Percentiles rank a stretch among this genome's conserved stretches.
These are phyloP conservation scores for Bigelowiella natans DNA, from an alignment of 78 protist species.

Conservation along the genomic window DNA sequence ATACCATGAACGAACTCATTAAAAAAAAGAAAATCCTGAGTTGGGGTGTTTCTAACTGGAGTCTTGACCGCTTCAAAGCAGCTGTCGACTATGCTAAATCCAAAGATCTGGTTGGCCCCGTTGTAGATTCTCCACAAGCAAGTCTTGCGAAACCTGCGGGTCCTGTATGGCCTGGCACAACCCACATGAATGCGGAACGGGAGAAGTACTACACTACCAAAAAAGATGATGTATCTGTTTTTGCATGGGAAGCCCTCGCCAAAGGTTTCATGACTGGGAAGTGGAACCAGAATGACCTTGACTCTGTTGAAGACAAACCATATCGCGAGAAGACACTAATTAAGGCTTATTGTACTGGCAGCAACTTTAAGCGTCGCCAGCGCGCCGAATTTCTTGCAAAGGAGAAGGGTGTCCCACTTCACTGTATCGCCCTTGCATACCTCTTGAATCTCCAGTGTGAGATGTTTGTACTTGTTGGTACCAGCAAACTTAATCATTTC, in stretches of 20 bases:
- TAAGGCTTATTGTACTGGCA: slow-evolving; percentile 1
- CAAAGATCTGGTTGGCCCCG: neutral
- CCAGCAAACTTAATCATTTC: slow-evolving; percentile 14
- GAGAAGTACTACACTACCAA: neutral
- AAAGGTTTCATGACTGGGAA: slow-evolving; percentile 8
- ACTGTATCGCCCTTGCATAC: slow-evolving; percentile 1
- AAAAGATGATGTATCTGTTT: neutral
- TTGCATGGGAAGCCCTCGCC: slow-evolving; percentile 17
- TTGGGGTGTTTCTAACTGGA: slow-evolving; percentile 28
- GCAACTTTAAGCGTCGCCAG: neutral
- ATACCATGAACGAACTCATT: slow-evolving; percentile 6
- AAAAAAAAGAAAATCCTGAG: neutral
- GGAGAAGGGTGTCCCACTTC: neutral
- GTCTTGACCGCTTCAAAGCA: neutral
- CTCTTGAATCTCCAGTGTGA: neutral
- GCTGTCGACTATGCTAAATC: neutral
- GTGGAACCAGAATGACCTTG: neutral
- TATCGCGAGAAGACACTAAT: neutral
- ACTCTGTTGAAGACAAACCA: neutral
- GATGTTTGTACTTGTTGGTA: slow-evolving; percentile 15
- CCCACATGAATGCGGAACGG: neutral
- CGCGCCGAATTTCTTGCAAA: neutral
- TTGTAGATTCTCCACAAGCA: neutral
- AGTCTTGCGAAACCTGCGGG: neutral
- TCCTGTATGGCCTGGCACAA: slow-evolving; percentile 19